Evolutionary conservation across 2,329 filamentous ascomycete species (phyloP).

Genomic region (Alternaria infectoria): DNA sequence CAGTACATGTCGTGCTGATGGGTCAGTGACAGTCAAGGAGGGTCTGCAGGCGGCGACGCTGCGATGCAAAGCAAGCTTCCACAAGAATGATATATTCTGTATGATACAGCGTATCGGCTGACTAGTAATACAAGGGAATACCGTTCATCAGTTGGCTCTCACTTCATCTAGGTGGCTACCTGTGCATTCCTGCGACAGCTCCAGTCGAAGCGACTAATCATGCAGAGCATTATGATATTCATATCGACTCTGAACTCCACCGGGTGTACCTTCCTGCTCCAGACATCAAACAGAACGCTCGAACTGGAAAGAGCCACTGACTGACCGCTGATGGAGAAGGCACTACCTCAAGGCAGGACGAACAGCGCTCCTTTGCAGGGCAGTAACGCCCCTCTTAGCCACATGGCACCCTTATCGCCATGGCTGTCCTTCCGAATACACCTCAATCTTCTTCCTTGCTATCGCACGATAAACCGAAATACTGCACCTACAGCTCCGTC

Average conservation of each 20-base stretch:
- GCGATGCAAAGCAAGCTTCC: background rate
- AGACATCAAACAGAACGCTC: background rate
- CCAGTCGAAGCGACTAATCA: background rate
- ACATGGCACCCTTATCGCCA: background rate
- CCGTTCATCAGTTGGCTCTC: background rate
- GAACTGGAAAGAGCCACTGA: background rate
- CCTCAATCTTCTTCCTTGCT: background rate
- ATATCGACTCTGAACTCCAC: background rate
- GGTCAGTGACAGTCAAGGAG: background rate
- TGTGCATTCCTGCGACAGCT: background rate
- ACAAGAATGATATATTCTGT: background rate
- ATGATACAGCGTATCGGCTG: background rate
- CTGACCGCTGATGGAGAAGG: background rate
- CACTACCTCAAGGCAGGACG: background rate
- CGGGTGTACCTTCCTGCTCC: background rate
- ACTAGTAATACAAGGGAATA: background rate
- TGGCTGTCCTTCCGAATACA: background rate
- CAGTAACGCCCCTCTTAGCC: background rate
- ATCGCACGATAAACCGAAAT: background rate
- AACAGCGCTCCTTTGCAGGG: background rate
- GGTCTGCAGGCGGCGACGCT: background rate
- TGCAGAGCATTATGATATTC: background rate
- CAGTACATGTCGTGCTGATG: background rate
- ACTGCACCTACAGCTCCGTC: slow-evolving; percentile 3
- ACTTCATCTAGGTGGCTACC: background rate